Evolutionary conservation across 2,329 filamentous ascomycete genomes (phyloP).

Genomic region (Neopestalotiopsis clavispora): DNA sequence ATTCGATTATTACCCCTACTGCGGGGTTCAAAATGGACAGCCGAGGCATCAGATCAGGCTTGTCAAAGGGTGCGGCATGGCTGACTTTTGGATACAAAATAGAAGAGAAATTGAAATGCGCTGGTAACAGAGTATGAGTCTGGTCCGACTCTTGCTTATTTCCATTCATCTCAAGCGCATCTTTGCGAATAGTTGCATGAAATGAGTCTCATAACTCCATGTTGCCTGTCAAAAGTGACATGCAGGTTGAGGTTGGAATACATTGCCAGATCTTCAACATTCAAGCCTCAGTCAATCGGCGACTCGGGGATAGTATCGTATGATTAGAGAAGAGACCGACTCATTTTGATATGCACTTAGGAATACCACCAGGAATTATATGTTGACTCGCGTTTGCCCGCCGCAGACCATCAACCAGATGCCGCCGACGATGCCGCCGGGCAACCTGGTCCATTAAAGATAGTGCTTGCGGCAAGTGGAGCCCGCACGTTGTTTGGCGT

Average conservation of each 20-base stretch:
- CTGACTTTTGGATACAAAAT: neutral
- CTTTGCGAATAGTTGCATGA: too few relatives aligned
- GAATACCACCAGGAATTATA: neutral
- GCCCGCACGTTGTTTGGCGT: neutral
- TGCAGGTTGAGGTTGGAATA: too few relatives aligned
- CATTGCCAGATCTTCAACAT: too few relatives aligned
- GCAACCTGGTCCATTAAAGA: neutral
- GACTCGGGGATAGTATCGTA: neutral
- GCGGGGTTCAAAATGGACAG: neutral
- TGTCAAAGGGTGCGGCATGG: neutral
- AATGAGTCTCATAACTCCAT: too few relatives aligned
- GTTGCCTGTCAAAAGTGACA: too few relatives aligned
- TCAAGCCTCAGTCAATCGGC: neutral
- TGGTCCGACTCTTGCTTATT: too few relatives aligned
- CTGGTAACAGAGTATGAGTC: too few relatives aligned
- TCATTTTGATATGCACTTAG: neutral
- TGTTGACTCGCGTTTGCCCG: neutral
- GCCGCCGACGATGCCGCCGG: neutral
- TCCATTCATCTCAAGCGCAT: too few relatives aligned
- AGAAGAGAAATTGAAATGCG: neutral
- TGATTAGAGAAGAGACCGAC: neutral
- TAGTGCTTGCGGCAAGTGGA: conserved; percentile 1
- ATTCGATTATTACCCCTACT: neutral
- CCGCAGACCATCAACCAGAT: neutral
- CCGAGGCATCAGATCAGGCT: conserved; percentile 10